phyloP scores from a whole-genome alignment of 2,329 filamentous ascomycete species.

The Penicillium italicum region DNA sequence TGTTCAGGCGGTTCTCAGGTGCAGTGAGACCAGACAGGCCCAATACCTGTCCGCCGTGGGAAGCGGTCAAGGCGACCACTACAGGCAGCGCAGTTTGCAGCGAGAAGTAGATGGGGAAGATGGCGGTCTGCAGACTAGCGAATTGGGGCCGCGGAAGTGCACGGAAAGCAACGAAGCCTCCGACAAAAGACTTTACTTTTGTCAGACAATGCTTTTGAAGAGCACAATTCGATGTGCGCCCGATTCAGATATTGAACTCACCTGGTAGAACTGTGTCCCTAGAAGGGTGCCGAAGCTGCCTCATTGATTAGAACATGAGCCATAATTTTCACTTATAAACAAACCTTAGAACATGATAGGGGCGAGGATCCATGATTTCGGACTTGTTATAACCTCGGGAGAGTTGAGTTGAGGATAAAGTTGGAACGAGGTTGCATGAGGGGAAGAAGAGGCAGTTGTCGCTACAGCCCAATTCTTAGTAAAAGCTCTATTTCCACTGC shows the following conservation, averaged over 20 bases:
- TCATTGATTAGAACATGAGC: background rate
- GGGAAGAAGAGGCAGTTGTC: constrained; percentile 1
- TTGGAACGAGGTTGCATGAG: background rate
- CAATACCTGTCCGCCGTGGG: constrained; percentile 48
- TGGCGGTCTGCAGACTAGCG: constrained; percentile 69
- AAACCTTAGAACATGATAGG: constrained; percentile 35
- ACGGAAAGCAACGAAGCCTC: constrained; percentile 70
- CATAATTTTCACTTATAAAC: background rate
- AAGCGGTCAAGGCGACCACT: constrained; percentile 74
- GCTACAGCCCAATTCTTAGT: background rate
- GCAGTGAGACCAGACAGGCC: constrained; percentile 41
- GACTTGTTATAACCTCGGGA: constrained; percentile 8
- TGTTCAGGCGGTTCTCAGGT: constrained; percentile 59
- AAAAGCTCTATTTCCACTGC: constrained; percentile 8
- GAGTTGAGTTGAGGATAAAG: background rate
- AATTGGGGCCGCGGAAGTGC: constrained; percentile 77
- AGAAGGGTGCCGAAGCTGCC: constrained; percentile 80
- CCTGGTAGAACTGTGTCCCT: constrained; percentile 82
- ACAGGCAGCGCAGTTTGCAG: constrained; percentile 74
- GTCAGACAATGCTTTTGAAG: constrained; percentile 2
- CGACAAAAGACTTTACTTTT: constrained; percentile 63
- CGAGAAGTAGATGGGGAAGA: constrained; percentile 80
- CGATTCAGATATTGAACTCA: constrained; percentile 34
- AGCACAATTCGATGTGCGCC: background rate
- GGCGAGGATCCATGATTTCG: constrained; percentile 34